Conservation (phyloP, 441 rosid species). For the Euphorbia celastroides region DNA sequence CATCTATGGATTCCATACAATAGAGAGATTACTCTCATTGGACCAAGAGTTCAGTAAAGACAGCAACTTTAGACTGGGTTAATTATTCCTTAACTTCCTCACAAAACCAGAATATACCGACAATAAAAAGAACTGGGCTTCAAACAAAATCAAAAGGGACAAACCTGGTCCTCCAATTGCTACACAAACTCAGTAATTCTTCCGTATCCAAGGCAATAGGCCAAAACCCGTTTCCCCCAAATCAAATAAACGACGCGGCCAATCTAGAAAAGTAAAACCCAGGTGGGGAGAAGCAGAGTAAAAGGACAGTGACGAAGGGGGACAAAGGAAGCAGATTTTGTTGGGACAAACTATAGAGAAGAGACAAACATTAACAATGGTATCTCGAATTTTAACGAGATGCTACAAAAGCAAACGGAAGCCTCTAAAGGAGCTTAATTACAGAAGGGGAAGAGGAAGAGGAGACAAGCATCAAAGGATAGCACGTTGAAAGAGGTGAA, state of each 20-base stretch:
- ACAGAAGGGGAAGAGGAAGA: constrained; percentile 5
- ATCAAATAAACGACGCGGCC: constrained; percentile 14
- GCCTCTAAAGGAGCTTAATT: not conserved
- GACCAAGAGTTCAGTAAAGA: constrained; percentile 1
- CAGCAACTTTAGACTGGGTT: constrained; percentile 9
- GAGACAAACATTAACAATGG: constrained; percentile 17
- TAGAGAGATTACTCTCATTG: not conserved
- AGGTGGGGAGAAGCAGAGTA: constrained; percentile 11
- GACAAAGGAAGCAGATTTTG: constrained; percentile 18
- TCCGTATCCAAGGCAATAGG: constrained; percentile 10
- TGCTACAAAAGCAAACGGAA: not conserved
- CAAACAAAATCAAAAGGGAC: constrained; percentile 15
- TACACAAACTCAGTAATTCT: too few species aligned
- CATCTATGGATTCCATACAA: not conserved
- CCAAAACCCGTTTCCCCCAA: constrained; percentile 15
- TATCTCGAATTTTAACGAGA: constrained; percentile 2
- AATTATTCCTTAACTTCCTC: constrained; percentile 2
- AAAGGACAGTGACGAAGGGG: constrained; percentile 17
- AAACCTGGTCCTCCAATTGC: constrained; percentile 25
- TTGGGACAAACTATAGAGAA: constrained; percentile 19
- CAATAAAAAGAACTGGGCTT: constrained; percentile 14
- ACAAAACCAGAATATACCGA: constrained; percentile 1
- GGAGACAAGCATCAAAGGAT: not conserved
- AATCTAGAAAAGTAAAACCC: constrained; percentile 22
- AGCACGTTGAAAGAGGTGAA: constrained; percentile 27